Conservation (phyloP, 108 stramenopile species). For the Nannochloropsis salina region DNA sequence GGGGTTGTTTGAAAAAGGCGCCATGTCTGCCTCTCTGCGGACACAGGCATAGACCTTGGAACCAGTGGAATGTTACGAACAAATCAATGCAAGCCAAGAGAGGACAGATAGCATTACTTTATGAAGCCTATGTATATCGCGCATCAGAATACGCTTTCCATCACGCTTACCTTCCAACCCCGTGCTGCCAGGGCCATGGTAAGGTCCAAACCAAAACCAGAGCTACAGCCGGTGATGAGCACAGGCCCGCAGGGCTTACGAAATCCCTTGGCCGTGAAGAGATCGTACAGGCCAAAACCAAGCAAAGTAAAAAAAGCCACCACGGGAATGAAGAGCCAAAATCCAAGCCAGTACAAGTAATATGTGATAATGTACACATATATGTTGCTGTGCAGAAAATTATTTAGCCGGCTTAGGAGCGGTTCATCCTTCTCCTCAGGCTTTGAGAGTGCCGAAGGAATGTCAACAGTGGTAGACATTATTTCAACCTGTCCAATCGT, state of each 20-base stretch:
- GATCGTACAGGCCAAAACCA: neutral
- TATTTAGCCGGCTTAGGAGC: neutral
- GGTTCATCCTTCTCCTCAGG: neutral
- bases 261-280: constrained; percentile 17
- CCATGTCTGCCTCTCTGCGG: neutral
- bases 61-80: no score
- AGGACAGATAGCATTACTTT: no score
- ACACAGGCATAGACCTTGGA: neutral
- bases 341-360: neutral
- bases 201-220: neutral
- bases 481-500: neutral
- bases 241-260: constrained; percentile 15
- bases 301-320: neutral
- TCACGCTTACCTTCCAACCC: neutral
- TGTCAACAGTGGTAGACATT: neutral
- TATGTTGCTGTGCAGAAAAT: neutral
- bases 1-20: neutral
- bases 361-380: neutral
- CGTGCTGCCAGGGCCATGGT: neutral
- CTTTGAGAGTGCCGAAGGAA: neutral
- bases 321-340: neutral
- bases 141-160: neutral
- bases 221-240: constrained; percentile 2
- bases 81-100: no score
- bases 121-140: no score